These are phyloP conservation scores for Fraxinus paxiana DNA, from an alignment of 305 asterid species.

Conservation along the genomic window DNA sequence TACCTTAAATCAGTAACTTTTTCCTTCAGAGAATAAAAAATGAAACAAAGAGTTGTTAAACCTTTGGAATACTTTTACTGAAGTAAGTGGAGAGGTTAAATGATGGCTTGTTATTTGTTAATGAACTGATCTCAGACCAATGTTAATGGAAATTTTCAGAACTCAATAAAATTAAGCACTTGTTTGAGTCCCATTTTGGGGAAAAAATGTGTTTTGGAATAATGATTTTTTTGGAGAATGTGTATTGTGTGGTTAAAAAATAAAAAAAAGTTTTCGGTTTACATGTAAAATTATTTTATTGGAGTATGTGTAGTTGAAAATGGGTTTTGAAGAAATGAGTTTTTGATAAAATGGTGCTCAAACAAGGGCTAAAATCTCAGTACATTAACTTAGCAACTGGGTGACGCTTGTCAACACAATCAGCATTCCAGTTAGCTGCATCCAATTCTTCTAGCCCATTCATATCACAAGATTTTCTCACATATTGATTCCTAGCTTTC, in stretches of 20 bases:
- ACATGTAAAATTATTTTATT: background rate
- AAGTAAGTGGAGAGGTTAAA: background rate
- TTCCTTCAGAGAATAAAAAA: background rate
- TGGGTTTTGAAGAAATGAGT: background rate
- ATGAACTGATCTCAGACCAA: background rate
- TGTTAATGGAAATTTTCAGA: background rate
- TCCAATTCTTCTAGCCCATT: background rate
- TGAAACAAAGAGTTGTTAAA: background rate
- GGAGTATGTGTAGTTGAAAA: background rate
- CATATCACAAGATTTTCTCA: background rate
- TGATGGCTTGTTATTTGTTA: background rate
- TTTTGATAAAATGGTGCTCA: background rate
- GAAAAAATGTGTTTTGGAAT: background rate
- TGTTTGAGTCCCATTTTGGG: background rate
- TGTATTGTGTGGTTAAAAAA: background rate
- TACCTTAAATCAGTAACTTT: background rate
- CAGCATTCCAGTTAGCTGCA: background rate
- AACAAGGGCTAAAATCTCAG: background rate
- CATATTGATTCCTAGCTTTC: background rate
- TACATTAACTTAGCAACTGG: background rate
- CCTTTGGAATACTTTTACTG: background rate
- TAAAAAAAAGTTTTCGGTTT: background rate
- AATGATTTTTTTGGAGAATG: background rate
- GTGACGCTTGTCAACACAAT: background rate
- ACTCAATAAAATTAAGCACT: background rate